A percentile compares a stretch with the other conserved stretches of the same genome.
These are phyloP conservation scores for Thyridium curvatum DNA, from an alignment of 2,329 filamentous ascomycete species.

Conservation along the genomic window DNA sequence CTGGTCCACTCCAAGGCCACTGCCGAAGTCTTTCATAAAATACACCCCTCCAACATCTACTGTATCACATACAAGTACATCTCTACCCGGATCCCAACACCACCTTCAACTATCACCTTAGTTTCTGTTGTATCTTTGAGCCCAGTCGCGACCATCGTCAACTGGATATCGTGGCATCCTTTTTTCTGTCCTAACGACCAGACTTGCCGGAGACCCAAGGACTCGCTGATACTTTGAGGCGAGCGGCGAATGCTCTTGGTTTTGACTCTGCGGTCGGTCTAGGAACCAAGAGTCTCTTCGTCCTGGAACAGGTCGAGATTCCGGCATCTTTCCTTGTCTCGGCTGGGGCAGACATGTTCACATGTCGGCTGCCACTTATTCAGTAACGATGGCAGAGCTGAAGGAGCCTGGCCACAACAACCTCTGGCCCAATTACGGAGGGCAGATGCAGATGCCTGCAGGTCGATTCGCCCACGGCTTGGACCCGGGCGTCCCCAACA, in stretches of 20 bases:
- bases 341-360: conserved; percentile 37
- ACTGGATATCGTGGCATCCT: too few relatives aligned
- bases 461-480: conserved; percentile 42
- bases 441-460: conserved; percentile 45
- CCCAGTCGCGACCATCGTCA: too few relatives aligned
- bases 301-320: not conserved
- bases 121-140: conserved; percentile 3
- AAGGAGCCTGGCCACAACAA: conserved; percentile 53
- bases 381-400: conserved; percentile 57
- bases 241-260: too few relatives aligned
- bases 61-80: conserved; percentile 43
- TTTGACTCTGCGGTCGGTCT: too few relatives aligned
- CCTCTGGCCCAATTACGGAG: conserved; percentile 53
- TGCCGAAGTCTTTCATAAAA: conserved; percentile 42
- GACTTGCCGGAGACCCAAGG: too few relatives aligned
- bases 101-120: conserved; percentile 5
- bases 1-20: conserved; percentile 35
- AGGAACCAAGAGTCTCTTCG: too few relatives aligned
- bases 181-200: too few relatives aligned
- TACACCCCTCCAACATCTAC: conserved; percentile 42
- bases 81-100: conserved; percentile 7
- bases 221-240: too few relatives aligned
- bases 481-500: conserved; percentile 40
- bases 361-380: conserved; percentile 58
- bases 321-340: conserved; percentile 2